Percentiles rank a stretch among this genome's conserved stretches.
phyloP scores from a whole-genome alignment of 2,329 filamentous ascomycete species.

The Colletotrichum zoysiae region DNA sequence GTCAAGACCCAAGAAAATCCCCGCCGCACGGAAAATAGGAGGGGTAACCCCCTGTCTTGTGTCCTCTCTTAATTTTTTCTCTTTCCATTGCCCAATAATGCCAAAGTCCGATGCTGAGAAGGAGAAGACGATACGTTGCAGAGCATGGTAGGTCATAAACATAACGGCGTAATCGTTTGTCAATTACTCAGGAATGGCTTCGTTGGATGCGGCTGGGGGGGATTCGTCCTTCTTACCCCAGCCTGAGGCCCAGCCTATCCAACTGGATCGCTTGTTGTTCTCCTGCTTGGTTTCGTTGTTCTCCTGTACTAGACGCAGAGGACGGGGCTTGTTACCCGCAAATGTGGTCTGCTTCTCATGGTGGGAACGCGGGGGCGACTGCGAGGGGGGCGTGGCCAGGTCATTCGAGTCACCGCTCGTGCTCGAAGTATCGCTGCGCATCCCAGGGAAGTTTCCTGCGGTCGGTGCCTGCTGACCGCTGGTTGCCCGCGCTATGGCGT shows the following conservation, averaged over 20 bases:
- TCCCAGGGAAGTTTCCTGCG: constrained; percentile 78
- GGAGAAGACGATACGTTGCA: constrained; percentile 27
- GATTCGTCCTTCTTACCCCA: constrained; percentile 66
- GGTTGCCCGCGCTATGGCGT: constrained; percentile 65
- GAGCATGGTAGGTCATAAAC: constrained; percentile 38
- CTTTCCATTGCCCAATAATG: constrained; percentile 29
- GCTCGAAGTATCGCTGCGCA: constrained; percentile 74
- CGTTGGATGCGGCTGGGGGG: constrained; percentile 34
- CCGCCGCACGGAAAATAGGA: neutral
- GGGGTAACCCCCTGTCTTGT: constrained; percentile 24
- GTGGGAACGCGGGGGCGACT: constrained; percentile 67
- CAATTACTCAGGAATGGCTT: constrained; percentile 42
- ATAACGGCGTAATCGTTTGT: constrained; percentile 34
- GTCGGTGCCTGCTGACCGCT: constrained; percentile 60
- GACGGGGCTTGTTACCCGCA: constrained; percentile 81
- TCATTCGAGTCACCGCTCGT: constrained; percentile 76
- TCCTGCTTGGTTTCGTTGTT: constrained; percentile 65
- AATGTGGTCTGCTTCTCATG: constrained; percentile 70
- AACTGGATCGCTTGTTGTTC: constrained; percentile 71
- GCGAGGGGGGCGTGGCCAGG: constrained; percentile 58
- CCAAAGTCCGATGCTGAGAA: constrained; percentile 25
- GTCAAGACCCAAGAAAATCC: constrained; percentile 8
- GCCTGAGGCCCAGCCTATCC: constrained; percentile 70
- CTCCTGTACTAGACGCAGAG: constrained; percentile 89
- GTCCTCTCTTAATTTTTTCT: neutral